Percentiles rank a stretch among this genome's conserved stretches.
Conservation (phyloP, 768 basidiomycete genomes). For the Agrocybe praecox region DNA sequence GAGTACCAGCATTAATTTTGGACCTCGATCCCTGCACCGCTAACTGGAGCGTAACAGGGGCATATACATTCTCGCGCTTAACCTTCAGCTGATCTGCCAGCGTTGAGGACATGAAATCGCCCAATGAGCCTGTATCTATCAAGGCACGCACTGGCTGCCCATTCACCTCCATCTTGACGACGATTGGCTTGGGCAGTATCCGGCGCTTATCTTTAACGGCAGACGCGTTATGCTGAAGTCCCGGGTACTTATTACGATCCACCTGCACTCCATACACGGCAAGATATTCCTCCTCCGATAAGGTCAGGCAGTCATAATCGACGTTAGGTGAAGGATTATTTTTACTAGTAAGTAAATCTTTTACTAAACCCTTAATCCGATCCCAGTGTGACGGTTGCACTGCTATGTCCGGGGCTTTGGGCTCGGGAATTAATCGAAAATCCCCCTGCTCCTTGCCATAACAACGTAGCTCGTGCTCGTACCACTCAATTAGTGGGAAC, state of each 20-base stretch:
- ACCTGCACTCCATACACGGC: slow-evolving; percentile 19
- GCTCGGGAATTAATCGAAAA: too few species aligned
- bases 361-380: too few species aligned
- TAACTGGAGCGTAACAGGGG: slow-evolving; percentile 36
- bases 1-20: slow-evolving; percentile 31
- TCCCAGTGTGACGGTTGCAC: not conserved
- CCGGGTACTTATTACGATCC: slow-evolving; percentile 11
- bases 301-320: too few species aligned
- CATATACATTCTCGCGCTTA: slow-evolving; percentile 18
- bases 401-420: too few species aligned
- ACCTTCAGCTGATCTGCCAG: slow-evolving; percentile 38
- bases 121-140: slow-evolving; percentile 37
- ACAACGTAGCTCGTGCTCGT: not conserved
- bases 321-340: too few species aligned
- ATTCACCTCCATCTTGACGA: slow-evolving; percentile 30
- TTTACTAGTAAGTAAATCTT: not conserved
- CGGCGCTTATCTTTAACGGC: slow-evolving; percentile 17
- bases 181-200: slow-evolving; percentile 32
- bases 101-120: slow-evolving; percentile 40
- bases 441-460: not conserved
- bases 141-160: slow-evolving; percentile 32
- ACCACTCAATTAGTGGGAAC: slow-evolving; percentile 4
- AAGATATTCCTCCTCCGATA: too few species aligned
- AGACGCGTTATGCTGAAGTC: slow-evolving; percentile 25
- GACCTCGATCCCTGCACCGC: slow-evolving; percentile 43